Conservation (phyloP, 2,329 filamentous ascomycete species). For the Incumbomyces lentus region DNA sequence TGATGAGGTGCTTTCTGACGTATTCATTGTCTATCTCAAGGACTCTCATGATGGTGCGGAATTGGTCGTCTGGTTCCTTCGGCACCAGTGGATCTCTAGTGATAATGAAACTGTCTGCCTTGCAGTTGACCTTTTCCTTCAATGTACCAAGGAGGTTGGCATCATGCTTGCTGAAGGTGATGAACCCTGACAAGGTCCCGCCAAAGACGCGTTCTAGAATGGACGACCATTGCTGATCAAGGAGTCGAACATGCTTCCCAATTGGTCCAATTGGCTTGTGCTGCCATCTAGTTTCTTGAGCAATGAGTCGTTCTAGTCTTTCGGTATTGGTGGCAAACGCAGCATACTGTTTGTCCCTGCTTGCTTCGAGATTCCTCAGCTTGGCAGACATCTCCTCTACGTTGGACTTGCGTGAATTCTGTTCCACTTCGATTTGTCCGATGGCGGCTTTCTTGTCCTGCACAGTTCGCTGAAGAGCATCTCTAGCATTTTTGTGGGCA, state of each 20-base stretch:
- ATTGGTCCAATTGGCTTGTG: slow-evolving; percentile 73
- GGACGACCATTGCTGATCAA: slow-evolving; percentile 70
- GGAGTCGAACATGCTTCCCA: slow-evolving; percentile 64
- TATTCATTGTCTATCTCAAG: slow-evolving; percentile 70
- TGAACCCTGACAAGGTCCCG: slow-evolving; percentile 60
- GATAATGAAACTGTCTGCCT: slow-evolving; percentile 54
- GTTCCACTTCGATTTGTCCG: slow-evolving; percentile 20
- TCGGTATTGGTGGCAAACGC: slow-evolving; percentile 45
- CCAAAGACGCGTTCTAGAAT: slow-evolving; percentile 72
- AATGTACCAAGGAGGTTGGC: slow-evolving; percentile 56
- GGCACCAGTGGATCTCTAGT: slow-evolving; percentile 23
- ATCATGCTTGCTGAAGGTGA: slow-evolving; percentile 69
- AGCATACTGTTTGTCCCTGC: slow-evolving; percentile 49
- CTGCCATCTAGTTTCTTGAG: slow-evolving; percentile 57
- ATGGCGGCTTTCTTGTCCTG: slow-evolving; percentile 23
- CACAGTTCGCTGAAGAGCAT: slow-evolving; percentile 28
- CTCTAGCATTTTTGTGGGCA: slow-evolving; percentile 30
- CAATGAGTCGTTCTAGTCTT: slow-evolving; percentile 37
- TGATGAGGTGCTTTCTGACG: slow-evolving; percentile 72
- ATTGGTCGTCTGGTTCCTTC: slow-evolving; percentile 59
- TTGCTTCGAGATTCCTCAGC: slow-evolving; percentile 44
- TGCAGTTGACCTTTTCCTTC: slow-evolving; percentile 38
- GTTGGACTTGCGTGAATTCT: slow-evolving; percentile 47
- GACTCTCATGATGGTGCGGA: slow-evolving; percentile 69
- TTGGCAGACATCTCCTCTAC: slow-evolving; percentile 35